These are phyloP conservation scores for Candida koratica DNA, from an alignment of 805 yeast genomes.

Conservation along the genomic window DNA sequence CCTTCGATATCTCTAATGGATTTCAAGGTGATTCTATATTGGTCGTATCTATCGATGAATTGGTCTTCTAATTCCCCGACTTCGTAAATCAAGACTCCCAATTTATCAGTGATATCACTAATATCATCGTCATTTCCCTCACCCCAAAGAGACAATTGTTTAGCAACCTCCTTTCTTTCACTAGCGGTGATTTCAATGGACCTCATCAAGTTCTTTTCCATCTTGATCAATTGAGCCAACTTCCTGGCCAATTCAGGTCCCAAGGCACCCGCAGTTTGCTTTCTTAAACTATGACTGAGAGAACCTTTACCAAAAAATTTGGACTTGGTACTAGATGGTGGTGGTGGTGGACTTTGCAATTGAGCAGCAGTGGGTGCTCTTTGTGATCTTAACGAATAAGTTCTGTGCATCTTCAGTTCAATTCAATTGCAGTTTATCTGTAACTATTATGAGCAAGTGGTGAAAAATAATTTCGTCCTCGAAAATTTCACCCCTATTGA, in stretches of 20 bases:
- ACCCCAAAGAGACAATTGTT: constrained; percentile 97
- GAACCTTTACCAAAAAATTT: constrained; percentile 75
- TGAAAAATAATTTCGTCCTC: constrained; percentile 6
- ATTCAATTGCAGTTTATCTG: background rate
- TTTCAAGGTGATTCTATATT: constrained; percentile 93
- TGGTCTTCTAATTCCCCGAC: constrained; percentile 98
- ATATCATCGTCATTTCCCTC: constrained; percentile 97
- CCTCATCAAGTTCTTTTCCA: constrained; percentile 94
- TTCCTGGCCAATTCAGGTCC: constrained; percentile 96
- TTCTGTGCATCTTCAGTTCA: constrained; percentile 80
- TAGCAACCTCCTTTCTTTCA: constrained; percentile 94
- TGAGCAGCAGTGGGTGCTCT: constrained; percentile 84
- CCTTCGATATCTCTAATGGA: constrained; percentile 94
- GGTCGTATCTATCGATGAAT: constrained; percentile 96
- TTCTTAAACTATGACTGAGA: constrained; percentile 67
- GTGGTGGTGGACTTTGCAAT: constrained; percentile 76
- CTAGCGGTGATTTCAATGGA: constrained; percentile 88
- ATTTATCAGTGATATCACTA: constrained; percentile 93
- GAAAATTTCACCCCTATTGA: constrained; percentile 6
- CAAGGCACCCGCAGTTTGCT: constrained; percentile 81
- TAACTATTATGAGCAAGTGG: background rate
- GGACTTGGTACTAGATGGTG: constrained; percentile 67
- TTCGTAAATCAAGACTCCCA: constrained; percentile 93
- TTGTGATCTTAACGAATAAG: constrained; percentile 71
- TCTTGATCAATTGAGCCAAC: constrained; percentile 85